Percentiles rank a stretch among this genome's conserved stretches.
Evolutionary conservation across 257 asterid species (phyloP).

Genomic region (Leptodermis oblonga): DNA sequence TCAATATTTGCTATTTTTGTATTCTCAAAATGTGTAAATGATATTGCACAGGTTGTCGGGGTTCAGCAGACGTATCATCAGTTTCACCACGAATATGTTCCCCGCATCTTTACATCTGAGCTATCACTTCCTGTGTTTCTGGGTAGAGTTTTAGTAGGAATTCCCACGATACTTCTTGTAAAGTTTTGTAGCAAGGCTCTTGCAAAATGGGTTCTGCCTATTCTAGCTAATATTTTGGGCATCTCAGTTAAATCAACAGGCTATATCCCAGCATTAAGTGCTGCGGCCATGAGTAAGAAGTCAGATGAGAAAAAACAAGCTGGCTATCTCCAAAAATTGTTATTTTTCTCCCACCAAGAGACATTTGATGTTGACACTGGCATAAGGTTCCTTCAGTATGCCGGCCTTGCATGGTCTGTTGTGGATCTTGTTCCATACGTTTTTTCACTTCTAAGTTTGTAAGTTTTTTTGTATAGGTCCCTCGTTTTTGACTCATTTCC

Average conservation of each 20-base stretch:
- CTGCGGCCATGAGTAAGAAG: conserved; percentile 38
- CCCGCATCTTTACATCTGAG: conserved; percentile 58
- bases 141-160: conserved; percentile 75
- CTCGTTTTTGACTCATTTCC: neutral
- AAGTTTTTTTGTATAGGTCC: conserved; percentile 10
- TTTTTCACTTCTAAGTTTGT: conserved; percentile 52
- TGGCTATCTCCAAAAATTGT: conserved; percentile 60
- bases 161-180: conserved; percentile 77
- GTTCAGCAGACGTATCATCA: conserved; percentile 85
- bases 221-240: conserved; percentile 74
- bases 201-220: conserved; percentile 88
- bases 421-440: conserved; percentile 92
- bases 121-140: conserved; percentile 50
- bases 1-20: neutral
- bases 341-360: conserved; percentile 55
- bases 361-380: conserved; percentile 87
- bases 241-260: conserved; percentile 75
- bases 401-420: conserved; percentile 95
- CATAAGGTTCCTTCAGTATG: conserved; percentile 86
- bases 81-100: conserved; percentile 79
- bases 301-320: conserved; percentile 49
- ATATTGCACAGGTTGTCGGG: conserved; percentile 65
- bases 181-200: conserved; percentile 91
- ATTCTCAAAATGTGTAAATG: conserved; percentile 13
- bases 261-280: conserved; percentile 60